Base-by-base conservation (phyloP, 306 rosid species). In the Dryas octopetala region DNA sequence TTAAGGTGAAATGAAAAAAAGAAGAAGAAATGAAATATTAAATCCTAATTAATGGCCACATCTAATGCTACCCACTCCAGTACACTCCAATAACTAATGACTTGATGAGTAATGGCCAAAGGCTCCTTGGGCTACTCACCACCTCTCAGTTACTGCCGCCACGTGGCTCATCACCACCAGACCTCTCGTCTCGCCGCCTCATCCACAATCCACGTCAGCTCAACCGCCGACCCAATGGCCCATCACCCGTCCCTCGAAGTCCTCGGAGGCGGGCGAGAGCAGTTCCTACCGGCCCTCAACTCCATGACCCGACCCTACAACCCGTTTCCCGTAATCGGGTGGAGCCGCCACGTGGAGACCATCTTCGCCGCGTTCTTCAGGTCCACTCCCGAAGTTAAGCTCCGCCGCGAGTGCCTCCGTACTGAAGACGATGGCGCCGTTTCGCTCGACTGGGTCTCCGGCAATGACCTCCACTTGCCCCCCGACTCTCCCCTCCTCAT, bases 401-500 rank as follows among this genome's bases (percentile, higher is more conserved):
- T 82, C 81, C 96, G 90, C 43, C 93, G 97, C 4, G 86, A 90
- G 82, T 91, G 97, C 70, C 86, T 91, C 17, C 85, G 89, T 1
- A 84, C 88, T 1, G 41, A 75, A 5, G 98, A 95, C 49, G 80
- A 84, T 8, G 98, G 97, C 3, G 47, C 89, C 58, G 93, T 95
- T 4, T 83, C 98, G 7, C 88, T 95, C 58, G 98, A 95, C 72
- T 95, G 98, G 98, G 92, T 85, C 63, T 60, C 91, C 52, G 93
- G 89, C 16, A 96, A 95, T 44, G 82, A 89, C 58, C 76, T 50
- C 2, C 78, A 65, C 9, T 75, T 90, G 63, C 77, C 89, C 0
- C 66, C 85, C 4, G 88, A 91, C 28, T 71, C 97, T 74, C 96
- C 97, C 0, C 74, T 95, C 72, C 86, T 91, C 73, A 87, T 95